Evolutionary conservation across 2,329 filamentous ascomycete species (phyloP).

Genomic region (Coniochaeta sp.): DNA sequence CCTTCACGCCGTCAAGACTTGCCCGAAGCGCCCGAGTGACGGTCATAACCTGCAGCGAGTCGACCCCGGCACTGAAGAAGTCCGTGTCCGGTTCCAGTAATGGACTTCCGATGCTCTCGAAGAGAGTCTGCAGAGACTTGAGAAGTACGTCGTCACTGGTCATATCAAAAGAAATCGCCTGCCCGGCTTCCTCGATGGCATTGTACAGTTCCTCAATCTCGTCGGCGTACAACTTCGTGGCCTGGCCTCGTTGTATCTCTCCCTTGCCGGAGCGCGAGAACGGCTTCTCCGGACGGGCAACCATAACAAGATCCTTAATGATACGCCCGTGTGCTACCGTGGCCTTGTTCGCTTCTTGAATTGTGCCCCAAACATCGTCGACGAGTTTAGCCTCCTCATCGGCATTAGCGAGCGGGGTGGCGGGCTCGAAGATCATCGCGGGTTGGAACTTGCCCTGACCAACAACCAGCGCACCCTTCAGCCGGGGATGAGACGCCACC

Average conservation of each 20-base stretch:
- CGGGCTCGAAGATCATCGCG: slow-evolving; percentile 39
- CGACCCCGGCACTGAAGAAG: slow-evolving; percentile 28
- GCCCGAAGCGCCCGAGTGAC: slow-evolving; percentile 24
- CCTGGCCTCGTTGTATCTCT: slow-evolving; percentile 32
- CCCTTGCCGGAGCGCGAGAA: slow-evolving; percentile 39
- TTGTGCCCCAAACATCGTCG: slow-evolving; percentile 34
- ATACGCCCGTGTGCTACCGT: slow-evolving; percentile 40
- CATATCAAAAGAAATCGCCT: neutral
- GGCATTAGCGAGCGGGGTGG: slow-evolving; percentile 25
- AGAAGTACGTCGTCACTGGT: neutral
- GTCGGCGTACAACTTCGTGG: slow-evolving; percentile 31
- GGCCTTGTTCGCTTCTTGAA: slow-evolving; percentile 33
- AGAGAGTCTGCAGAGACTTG: slow-evolving; percentile 18
- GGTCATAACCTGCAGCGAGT: slow-evolving; percentile 34
- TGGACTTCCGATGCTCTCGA: slow-evolving; percentile 19
- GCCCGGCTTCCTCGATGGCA: slow-evolving; percentile 22
- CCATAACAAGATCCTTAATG: slow-evolving; percentile 26
- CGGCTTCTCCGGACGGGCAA: slow-evolving; percentile 32
- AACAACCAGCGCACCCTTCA: slow-evolving; percentile 37
- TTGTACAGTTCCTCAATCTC: slow-evolving; percentile 36
- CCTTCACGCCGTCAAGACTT: slow-evolving; percentile 22
- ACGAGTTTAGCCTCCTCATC: slow-evolving; percentile 21
- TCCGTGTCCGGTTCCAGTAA: slow-evolving; percentile 25
- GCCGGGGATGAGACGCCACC: slow-evolving; percentile 27
- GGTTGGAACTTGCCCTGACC: slow-evolving; percentile 39